Evolutionary conservation across 192 early-diverging fungal species (phyloP), one percentile per base, ranked within the genome.

Genomic region (Lunasporangiospora selenospora): DNA sequence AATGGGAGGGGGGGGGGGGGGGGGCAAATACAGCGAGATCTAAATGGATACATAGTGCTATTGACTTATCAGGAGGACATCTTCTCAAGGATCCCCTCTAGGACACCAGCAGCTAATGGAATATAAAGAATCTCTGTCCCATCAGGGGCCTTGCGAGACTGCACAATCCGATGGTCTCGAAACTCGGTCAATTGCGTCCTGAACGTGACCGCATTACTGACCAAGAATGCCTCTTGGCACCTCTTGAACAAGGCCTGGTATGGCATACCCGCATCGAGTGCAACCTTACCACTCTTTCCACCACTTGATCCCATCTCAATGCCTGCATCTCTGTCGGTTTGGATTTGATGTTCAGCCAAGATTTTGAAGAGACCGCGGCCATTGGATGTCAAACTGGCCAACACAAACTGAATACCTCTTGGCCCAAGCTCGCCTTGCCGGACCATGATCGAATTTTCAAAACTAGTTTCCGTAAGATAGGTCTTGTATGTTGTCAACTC

Each of bases 121-220:
- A 93, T 88, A 58, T 78, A 87, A 62, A 93, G 54, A 15, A 90
- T 62, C 52, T 94, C 92, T 11, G 81, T 81, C 27, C 88, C 89
- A 61, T 89, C 88, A 2, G 69, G 43, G 0, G 57, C 75, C 32
- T 82, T 63, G 42, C 78, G 86, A n/a, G 86, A 82, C 34, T 85
- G 81, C 11, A 98, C 90, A 18, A 98, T 88, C 33, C 89, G 79
- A 75, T 99, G 97, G 81, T 97, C 95, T 29, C 87, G 79, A 73
- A 97, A 97, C 77, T 99, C 97, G 3, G 89, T 92, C 50, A 99
- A 70, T 69, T 94, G 91, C n/a, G 94, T 89, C 57, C 89, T 87
- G 76, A 99, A 93, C 0, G 89, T 92, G 46, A 92, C 64, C 23
- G 93, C 91, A 58, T 83, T 93, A 34, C 85, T 89, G 47, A 93